A percentile compares a stretch with the other conserved stretches of the same genome.
Conservation (phyloP, 768 basidiomycete genomes). For the Amylocystis lapponica region DNA sequence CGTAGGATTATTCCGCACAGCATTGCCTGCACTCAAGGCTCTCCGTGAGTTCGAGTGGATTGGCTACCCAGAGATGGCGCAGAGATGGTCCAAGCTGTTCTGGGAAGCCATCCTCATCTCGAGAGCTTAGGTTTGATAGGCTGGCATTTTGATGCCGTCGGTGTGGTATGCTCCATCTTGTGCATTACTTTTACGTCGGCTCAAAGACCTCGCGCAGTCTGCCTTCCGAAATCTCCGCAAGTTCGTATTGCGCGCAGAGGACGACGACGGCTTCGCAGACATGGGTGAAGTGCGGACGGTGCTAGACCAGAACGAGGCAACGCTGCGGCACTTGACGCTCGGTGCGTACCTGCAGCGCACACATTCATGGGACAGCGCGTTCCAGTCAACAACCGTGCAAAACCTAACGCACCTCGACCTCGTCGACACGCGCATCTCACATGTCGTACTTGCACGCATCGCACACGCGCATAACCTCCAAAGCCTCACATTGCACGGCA, state of each 20-base stretch:
- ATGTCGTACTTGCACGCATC: conserved; percentile 56
- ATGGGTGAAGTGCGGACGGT: conserved; percentile 64
- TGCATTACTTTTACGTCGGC: background rate
- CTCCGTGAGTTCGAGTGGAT: conserved; percentile 69
- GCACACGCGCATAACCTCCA: conserved; percentile 56
- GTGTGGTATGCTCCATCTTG: conserved; percentile 30
- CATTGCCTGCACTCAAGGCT: conserved; percentile 57
- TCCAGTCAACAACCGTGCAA: conserved; percentile 56
- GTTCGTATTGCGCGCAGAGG: conserved; percentile 64
- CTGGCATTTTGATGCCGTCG: conserved; percentile 71
- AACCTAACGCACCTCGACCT: conserved; percentile 67
- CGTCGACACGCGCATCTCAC: conserved; percentile 63
- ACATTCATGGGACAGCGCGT: conserved; percentile 64
- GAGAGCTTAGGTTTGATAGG: conserved; percentile 59
- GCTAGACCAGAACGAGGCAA: conserved; percentile 51
- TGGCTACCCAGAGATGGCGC: conserved; percentile 66
- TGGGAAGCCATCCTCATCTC: conserved; percentile 47
- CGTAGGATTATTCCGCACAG: conserved; percentile 54
- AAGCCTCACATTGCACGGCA: conserved; percentile 61
- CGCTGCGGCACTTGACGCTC: conserved; percentile 56
- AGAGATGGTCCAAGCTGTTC: conserved; percentile 58
- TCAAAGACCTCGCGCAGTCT: conserved; percentile 25
- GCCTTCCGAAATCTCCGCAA: conserved; percentile 53
- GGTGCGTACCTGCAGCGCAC: conserved; percentile 62
- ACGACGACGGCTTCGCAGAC: conserved; percentile 66